Evolutionary conservation across 2,329 filamentous ascomycete species (phyloP), one percentile per base, ranked within the genome.

Genomic region (Fusarium armeniacum): DNA sequence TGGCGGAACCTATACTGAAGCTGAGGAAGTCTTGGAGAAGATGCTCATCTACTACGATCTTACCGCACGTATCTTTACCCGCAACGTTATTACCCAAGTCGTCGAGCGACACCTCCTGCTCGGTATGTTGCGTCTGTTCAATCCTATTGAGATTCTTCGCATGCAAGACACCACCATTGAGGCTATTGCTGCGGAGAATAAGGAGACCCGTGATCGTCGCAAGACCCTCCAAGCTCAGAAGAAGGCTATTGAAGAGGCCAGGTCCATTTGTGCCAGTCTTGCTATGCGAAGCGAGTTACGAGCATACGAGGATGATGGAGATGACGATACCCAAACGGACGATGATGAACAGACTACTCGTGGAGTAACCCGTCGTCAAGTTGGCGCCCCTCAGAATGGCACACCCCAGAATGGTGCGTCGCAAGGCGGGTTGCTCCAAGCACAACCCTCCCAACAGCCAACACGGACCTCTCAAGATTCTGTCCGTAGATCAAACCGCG

Each of bases 41-140:
- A 86, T 86, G 84, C 78, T 86, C 54, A 86, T 86, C 65, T 86
- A 84, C 77, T 86, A 86, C 65, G 84, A 86, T 40, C 80, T 86
- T 11, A 84, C 84, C 3, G 83, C 83, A 9, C 83, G 84, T 72
- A 83, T 83, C 50, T 86, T 85, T 62, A 85, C 84, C 30, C 80
- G 84, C 56, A 86, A 86, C 65, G 81, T 84, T 58, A 85, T 86
- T 56, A 85, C 83, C 0, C 84, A 86, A 62, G 83, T 86, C 0
- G 81, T 84, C 1, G 84, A 86, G 73, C 80, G 84, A 1, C 84
- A 86, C 58, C 76, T 86, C 4, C 78, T 86, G 13, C 80, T 85
- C 40, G 84, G 84, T 32, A 84, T 86, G 82, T 81, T 85, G 49
- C 78, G 82, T 32, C 77, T 86, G 30, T 86, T 86, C 75, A 85